A percentile compares a stretch with the other conserved stretches of the same genome.
Evolutionary conservation across 331 rosid species (phyloP).

Genomic region (Ulmus americana): DNA sequence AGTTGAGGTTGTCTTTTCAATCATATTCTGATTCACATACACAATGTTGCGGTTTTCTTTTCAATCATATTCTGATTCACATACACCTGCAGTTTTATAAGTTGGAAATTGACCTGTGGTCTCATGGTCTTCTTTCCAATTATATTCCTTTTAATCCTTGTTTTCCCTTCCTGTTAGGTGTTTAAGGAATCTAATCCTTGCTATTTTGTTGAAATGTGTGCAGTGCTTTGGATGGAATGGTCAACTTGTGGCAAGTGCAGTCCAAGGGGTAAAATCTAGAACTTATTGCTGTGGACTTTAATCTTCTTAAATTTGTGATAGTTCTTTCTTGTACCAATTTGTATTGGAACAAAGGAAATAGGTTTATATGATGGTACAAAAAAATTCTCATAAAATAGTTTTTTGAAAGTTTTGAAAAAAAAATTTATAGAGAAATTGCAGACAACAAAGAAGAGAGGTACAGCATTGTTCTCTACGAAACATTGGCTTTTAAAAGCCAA

Average conservation of each 20-base stretch:
- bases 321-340: not conserved
- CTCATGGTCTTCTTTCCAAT: not conserved
- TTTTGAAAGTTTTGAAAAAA: too few relatives aligned
- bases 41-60: not conserved
- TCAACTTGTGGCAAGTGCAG: slow-evolving; percentile 89
- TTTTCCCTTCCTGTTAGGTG: not conserved
- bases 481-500: not conserved
- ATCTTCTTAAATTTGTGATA: slow-evolving; percentile 9
- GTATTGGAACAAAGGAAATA: not conserved
- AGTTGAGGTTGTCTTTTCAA: not conserved
- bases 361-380: too few relatives aligned
- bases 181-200: slow-evolving; percentile 20
- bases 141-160: not conserved
- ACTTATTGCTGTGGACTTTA: not conserved
- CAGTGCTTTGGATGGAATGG: slow-evolving; percentile 94
- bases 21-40: not conserved
- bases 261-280: slow-evolving; percentile 55
- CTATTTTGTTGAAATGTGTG: slow-evolving; percentile 31
- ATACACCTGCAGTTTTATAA: not conserved
- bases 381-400: too few relatives aligned
- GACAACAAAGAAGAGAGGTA: not conserved
- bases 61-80: not conserved
- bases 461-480: not conserved
- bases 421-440: not conserved
- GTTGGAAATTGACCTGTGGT: not conserved